Evolutionary conservation across 306 rosid genomes (phyloP).

Genomic region (Quercus aquifolioides): DNA sequence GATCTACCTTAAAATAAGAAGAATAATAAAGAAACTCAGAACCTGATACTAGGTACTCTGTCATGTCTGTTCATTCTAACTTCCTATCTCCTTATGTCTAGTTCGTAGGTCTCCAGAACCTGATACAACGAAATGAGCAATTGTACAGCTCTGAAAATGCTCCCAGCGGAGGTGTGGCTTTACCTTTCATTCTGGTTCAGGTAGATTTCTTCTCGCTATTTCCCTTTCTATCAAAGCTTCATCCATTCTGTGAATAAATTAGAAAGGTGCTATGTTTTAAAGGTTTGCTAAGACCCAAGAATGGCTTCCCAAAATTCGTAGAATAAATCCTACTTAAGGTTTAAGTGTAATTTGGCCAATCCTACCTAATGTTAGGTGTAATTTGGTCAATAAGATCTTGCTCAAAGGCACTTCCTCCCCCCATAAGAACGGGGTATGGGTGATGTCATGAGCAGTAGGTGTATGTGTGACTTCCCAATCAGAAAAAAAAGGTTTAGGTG

Average conservation of each 20-base stretch:
- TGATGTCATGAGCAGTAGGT: not conserved
- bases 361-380: not conserved
- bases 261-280: not conserved
- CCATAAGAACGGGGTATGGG: not conserved
- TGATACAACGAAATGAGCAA: slow-evolving; percentile 85
- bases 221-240: slow-evolving; percentile 4
- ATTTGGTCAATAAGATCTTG: not conserved
- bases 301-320: not conserved
- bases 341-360: not conserved
- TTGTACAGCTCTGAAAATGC: slow-evolving; percentile 78
- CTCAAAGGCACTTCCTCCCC: not conserved
- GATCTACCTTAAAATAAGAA: not conserved
- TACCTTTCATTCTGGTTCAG: slow-evolving; percentile 96
- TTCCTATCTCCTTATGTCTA: slow-evolving; percentile 36
- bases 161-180: slow-evolving; percentile 91
- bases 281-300: not conserved
- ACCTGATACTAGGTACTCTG: not conserved
- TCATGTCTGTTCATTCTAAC: slow-evolving; percentile 25
- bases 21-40: not conserved
- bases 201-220: slow-evolving; percentile 40
- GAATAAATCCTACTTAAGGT: not conserved
- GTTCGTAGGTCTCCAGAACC: slow-evolving; percentile 88
- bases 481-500: not conserved
- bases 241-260: not conserved
- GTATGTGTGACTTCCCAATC: not conserved